Base-by-base conservation (phyloP, 1,139 yeast genomes). In the Torulaspora globosa region DNA sequence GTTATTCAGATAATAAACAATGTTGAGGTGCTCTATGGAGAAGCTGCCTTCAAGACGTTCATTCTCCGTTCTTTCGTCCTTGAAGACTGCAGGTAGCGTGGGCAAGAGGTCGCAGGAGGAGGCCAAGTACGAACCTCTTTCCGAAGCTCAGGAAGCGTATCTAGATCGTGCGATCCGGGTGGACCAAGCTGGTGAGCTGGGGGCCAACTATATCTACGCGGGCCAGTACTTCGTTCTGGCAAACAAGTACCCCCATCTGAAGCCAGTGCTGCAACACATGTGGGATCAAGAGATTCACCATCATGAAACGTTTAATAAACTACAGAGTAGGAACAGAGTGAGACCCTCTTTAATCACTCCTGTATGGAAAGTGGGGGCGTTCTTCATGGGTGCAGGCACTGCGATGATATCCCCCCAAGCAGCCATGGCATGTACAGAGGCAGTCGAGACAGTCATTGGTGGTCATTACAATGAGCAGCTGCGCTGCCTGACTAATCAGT, bases 361-460 rank as follows among this genome's bases (percentile, higher is more conserved):
- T 3, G 60, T 88, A 1, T 92, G 99, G 98, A 88, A 86, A 63
- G 70, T 79, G 0, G 97, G 97, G 2, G 97, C 98, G 0, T 74
- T 84, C 46, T 82, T 83, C 0, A 73, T 92, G 69, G 99, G 99
- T 2, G 80, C 80, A 1, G 84, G 83, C 0, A 92, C 98, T 0
- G 97, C 96, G 0, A 60, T 85, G 44, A 69, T 90, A 53, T 85
- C 96, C 23, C 87, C 88, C 60, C 96, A 92, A 63, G 97, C 97
- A 1, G 98, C 98, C 1, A 92, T 92, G 99, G 98, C 98, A 0
- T 94, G 99, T 63, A 92, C 99, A 0, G 97, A 90, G 50, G 98
- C 98, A 0, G 98, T 92, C 0, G 99, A 92, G 67, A 94, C 98
- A 0, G 97, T 94, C 2, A 94, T 92, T 66, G 99, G 98, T 1